phyloP scores from a whole-genome alignment of 495 filamentous ascomycete genomes.

The Penicillium malachiteum region DNA sequence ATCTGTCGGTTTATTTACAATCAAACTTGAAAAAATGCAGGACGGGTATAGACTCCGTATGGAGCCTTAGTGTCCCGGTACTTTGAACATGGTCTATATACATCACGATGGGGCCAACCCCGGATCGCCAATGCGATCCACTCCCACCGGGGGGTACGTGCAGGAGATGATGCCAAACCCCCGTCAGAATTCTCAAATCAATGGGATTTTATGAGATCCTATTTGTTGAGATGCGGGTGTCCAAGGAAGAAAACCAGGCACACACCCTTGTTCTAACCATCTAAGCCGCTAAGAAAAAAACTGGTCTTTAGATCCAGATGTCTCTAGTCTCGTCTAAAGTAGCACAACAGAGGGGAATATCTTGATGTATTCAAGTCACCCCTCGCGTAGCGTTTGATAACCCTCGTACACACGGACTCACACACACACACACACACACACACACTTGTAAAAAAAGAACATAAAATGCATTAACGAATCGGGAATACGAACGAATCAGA shows the following conservation, averaged over 20 bases:
- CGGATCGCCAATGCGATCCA: constrained; percentile 26
- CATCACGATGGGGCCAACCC: constrained; percentile 15
- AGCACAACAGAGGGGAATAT: constrained; percentile 10
- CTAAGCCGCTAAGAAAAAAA: constrained; percentile 12
- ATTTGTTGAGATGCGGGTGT: constrained; percentile 2
- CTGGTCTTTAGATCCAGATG: not conserved
- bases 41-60: no score
- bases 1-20: no score
- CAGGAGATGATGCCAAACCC: constrained; percentile 8
- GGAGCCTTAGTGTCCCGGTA: not conserved
- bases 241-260: constrained; percentile 2
- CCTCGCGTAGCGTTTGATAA: constrained; percentile 16
- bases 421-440: not conserved
- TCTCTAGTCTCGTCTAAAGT: constrained; percentile 13
- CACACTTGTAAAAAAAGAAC: not conserved
- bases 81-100: not conserved
- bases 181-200: not conserved
- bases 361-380: constrained; percentile 1
- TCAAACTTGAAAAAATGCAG: no score
- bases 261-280: not conserved
- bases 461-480: not conserved
- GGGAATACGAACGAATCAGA: not conserved
- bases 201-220: no score
- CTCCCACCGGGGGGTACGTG: constrained; percentile 7
- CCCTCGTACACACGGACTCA: constrained; percentile 4